These are phyloP conservation scores for Turritis glabra DNA, from an alignment of 345 rosid genomes.

Conservation along the genomic window DNA sequence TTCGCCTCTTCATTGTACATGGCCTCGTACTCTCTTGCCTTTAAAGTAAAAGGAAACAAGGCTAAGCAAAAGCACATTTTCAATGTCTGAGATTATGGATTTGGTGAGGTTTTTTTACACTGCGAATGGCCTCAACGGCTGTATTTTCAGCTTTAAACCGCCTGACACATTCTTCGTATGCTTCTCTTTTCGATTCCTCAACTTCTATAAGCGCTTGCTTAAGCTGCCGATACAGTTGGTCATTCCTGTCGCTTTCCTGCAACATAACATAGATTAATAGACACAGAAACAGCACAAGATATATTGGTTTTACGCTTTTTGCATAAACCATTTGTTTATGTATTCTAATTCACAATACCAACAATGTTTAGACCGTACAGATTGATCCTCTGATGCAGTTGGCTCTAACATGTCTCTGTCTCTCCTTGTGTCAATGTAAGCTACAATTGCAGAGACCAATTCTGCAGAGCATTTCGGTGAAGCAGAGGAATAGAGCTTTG, in stretches of 20 bases:
- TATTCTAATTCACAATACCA: constrained; percentile 5
- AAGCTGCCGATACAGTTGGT: constrained; percentile 43
- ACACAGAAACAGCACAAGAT: background rate
- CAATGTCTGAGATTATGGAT: background rate
- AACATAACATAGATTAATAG: background rate
- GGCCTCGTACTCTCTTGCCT: constrained; percentile 48
- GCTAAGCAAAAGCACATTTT: constrained; percentile 1
- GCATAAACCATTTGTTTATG: background rate
- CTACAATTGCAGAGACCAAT: constrained; percentile 40
- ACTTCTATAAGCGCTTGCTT: constrained; percentile 44
- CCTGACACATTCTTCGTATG: constrained; percentile 49
- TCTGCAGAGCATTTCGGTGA: constrained; percentile 41
- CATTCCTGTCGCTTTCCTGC: constrained; percentile 43
- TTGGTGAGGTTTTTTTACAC: constrained; percentile 38
- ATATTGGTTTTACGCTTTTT: background rate
- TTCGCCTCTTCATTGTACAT: constrained; percentile 42
- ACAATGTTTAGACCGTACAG: constrained; percentile 35
- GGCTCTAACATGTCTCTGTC: constrained; percentile 41
- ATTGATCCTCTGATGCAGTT: constrained; percentile 35
- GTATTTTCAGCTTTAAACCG: constrained; percentile 50
- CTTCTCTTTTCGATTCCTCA: constrained; percentile 49
- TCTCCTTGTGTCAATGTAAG: constrained; percentile 40
- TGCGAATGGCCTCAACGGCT: constrained; percentile 42
- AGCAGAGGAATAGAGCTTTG: constrained; percentile 30
- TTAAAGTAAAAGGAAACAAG: constrained; percentile 2